Conservation (phyloP, 495 filamentous ascomycete species). For the Margaritispora aquatica region DNA sequence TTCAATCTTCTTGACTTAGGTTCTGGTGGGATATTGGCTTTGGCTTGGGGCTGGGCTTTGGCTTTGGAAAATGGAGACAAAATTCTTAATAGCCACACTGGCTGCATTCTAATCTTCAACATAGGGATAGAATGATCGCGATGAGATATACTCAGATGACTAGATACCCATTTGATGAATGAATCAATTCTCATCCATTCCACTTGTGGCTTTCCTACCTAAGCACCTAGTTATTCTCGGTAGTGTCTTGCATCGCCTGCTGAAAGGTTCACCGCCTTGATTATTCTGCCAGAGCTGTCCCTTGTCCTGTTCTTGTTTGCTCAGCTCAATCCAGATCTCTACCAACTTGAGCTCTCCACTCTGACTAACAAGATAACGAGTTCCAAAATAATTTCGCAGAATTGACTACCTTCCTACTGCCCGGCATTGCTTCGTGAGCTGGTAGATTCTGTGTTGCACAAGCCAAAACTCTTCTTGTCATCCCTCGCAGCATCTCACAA, state of each 20-base stretch:
- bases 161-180: background rate
- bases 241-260: no score
- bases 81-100: background rate
- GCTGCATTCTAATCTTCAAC: background rate
- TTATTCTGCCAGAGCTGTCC: background rate
- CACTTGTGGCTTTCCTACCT: background rate
- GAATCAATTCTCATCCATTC: background rate
- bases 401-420: background rate
- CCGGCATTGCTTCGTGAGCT: background rate
- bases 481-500: background rate
- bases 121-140: background rate
- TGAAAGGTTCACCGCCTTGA: background rate
- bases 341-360: background rate
- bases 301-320: no score
- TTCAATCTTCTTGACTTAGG: no score
- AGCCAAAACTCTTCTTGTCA: background rate
- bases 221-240: no score
- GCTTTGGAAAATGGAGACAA: background rate
- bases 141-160: background rate
- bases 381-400: no score
- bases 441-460: no score
- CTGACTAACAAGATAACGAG: background rate
- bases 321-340: background rate
- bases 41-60: background rate
- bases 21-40: background rate